Base-by-base conservation (phyloP, 345 rosid genomes). In the Erysimum cheiranthoides region DNA sequence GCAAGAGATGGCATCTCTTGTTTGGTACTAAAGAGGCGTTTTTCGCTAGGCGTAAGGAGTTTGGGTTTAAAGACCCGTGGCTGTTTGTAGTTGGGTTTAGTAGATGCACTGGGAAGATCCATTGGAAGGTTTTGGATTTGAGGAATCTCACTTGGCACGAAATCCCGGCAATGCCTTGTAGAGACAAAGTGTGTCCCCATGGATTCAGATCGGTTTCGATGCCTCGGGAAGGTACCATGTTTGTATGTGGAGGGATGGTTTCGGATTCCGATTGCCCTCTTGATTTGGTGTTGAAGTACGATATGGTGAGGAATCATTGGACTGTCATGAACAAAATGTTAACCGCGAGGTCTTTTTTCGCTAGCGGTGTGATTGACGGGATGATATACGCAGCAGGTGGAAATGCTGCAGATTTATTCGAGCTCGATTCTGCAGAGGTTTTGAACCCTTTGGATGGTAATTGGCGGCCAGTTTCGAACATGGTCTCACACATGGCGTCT, bases 301-400 rank as follows among this genome's bases (percentile, higher is more conserved):
- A 93, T 77, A 83, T 93, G 84, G 88, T 83, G 7, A 90, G 78
- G 71, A 90, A 93, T 70, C 87, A 89, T 10, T 93, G 98, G 98
- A 87, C 87, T 2, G 95, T 89, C 52, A 70, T 82, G 62, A 83
- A 73, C 69, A 83, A 73, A 57, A 93, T 93, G 98, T 79, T 79
- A 39, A 79, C 86, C 4, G 86, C 96, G 2, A 81, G 98, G 72
- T 93, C 96, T 3, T 93, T 86, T 79, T 93, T 89, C 17, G 98
- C 89, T 0, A 79, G 90, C 28, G 98, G 83, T 38, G 88, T 88
- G 71, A 86, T 93, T 25, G 82, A 84, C 49, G 95, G 95, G 35
- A 82, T 70, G 92, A 82, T 93, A 59, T 93, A 90, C 27, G 96
- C 86, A 38, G 98, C 95, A 12, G 98, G 96, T 34, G 98, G 96